phyloP scores from a whole-genome alignment of 2,329 filamentous ascomycete genomes.

The Tympanopsis confertula region DNA sequence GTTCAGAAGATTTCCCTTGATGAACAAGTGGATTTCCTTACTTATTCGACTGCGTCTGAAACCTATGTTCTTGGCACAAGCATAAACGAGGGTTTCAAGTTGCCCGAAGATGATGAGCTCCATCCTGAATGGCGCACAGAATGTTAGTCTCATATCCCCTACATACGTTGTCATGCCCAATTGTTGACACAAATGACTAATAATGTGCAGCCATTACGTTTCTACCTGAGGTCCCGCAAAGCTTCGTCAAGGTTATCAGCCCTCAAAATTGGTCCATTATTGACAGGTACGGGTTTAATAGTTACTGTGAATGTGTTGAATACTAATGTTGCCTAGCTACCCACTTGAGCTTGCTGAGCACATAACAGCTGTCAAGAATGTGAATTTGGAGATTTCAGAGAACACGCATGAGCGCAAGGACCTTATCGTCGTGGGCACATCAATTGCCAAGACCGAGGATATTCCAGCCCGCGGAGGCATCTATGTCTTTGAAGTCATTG shows the following conservation, averaged over 20 bases:
- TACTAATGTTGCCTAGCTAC: neutral
- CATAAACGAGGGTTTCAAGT: slow-evolving; percentile 37
- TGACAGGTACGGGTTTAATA: slow-evolving; percentile 17
- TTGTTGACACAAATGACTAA: too few relatives aligned
- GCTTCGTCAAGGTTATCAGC: slow-evolving; percentile 46
- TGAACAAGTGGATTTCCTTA: slow-evolving; percentile 42
- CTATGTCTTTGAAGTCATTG: slow-evolving; percentile 55
- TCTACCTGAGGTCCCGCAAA: slow-evolving; percentile 38
- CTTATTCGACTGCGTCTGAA: slow-evolving; percentile 42
- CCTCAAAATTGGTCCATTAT: slow-evolving; percentile 43
- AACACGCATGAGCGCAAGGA: slow-evolving; percentile 48
- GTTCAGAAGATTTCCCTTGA: slow-evolving; percentile 36
- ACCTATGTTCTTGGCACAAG: slow-evolving; percentile 48
- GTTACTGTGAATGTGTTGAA: neutral
- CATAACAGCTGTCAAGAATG: slow-evolving; percentile 31
- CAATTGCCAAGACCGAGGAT: slow-evolving; percentile 50
- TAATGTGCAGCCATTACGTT: neutral
- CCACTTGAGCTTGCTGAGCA: neutral
- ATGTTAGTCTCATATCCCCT: neutral
- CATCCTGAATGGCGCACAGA: neutral
- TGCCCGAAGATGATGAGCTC: slow-evolving; percentile 45
- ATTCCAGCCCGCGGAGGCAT: slow-evolving; percentile 49
- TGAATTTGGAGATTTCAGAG: slow-evolving; percentile 53
- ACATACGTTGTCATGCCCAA: neutral
- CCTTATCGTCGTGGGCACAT: slow-evolving; percentile 50